phyloP scores from a whole-genome alignment of 2,329 filamentous ascomycete species.

The Didymellaceae sp. region DNA sequence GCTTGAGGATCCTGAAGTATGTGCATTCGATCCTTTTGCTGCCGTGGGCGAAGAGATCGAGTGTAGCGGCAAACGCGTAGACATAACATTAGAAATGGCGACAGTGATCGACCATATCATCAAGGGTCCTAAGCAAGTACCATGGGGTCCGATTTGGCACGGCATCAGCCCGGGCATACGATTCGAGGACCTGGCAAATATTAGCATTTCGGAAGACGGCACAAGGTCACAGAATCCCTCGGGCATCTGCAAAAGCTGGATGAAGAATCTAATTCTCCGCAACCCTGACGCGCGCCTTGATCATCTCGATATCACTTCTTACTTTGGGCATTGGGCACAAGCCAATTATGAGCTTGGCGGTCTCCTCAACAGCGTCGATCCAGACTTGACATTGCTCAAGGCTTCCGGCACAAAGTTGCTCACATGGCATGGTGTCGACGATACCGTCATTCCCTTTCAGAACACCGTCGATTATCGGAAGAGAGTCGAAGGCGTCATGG shows the following conservation, averaged over 20 bases:
- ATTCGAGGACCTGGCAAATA: conserved; percentile 22
- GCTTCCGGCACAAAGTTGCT: conserved; percentile 35
- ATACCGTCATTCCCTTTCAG: conserved; percentile 35
- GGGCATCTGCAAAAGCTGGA: conserved; percentile 25
- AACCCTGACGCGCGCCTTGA: conserved; percentile 23
- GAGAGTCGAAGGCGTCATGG: conserved; percentile 33
- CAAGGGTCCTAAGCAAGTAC: conserved; percentile 24
- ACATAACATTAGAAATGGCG: conserved; percentile 30
- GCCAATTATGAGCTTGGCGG: conserved; percentile 29
- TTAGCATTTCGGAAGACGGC: conserved; percentile 21
- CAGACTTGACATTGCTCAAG: conserved; percentile 33
- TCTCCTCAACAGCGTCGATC: conserved; percentile 29
- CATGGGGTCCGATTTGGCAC: conserved; percentile 19
- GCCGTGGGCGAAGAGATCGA: conserved; percentile 24
- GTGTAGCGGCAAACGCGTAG: conserved; percentile 26
- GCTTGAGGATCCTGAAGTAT: conserved; percentile 34
- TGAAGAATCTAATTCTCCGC: conserved; percentile 25
- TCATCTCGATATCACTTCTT: conserved; percentile 21
- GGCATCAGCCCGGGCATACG: conserved; percentile 21
- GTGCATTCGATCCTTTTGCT: conserved; percentile 30
- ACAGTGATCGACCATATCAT: conserved; percentile 26
- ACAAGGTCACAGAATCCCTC: conserved; percentile 25
- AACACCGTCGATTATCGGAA: conserved; percentile 34
- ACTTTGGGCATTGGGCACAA: conserved; percentile 26
- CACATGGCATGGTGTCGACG: conserved; percentile 38